A percentile compares a stretch with the other conserved stretches of the same genome.
Evolutionary conservation across 2,329 filamentous ascomycete genomes (phyloP).

Genomic region (Aspergillus bombycis): DNA sequence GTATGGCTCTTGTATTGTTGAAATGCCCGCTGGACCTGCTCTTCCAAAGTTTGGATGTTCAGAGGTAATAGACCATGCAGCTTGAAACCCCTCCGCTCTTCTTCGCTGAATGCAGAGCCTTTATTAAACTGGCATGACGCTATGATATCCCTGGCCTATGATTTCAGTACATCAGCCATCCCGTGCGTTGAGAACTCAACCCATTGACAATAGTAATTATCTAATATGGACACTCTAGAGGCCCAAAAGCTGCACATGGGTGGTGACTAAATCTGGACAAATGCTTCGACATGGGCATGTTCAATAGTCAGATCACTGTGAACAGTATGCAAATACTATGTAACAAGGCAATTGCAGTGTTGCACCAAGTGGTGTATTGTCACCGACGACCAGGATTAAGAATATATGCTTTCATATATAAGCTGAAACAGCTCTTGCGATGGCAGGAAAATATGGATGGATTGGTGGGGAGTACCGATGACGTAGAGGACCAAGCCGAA

Average conservation of each 20-base stretch:
- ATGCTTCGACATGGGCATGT: conserved; percentile 18
- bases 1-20: conserved; percentile 69
- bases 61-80: conserved; percentile 74
- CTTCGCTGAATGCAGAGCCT: conserved; percentile 72
- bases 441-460: not conserved
- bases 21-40: conserved; percentile 77
- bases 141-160: conserved; percentile 58
- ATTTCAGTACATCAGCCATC: not conserved
- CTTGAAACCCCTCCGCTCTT: conserved; percentile 71
- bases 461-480: not conserved
- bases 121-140: conserved; percentile 76
- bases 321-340: not conserved
- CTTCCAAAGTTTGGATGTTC: conserved; percentile 72
- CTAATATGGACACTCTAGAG: conserved; percentile 34
- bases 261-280: conserved; percentile 33
- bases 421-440: not conserved
- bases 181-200: not conserved
- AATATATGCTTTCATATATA: not conserved
- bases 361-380: not conserved
- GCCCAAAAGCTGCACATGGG: conserved; percentile 33
- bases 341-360: not conserved
- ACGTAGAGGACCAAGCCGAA: not conserved
- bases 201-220: conserved; percentile 10
- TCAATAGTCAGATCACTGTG: not conserved
- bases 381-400: not conserved